A percentile compares a stretch with the other conserved stretches of the same genome.
phyloP scores from a whole-genome alignment of 345 rosid species.

The Salix suchowensis region DNA sequence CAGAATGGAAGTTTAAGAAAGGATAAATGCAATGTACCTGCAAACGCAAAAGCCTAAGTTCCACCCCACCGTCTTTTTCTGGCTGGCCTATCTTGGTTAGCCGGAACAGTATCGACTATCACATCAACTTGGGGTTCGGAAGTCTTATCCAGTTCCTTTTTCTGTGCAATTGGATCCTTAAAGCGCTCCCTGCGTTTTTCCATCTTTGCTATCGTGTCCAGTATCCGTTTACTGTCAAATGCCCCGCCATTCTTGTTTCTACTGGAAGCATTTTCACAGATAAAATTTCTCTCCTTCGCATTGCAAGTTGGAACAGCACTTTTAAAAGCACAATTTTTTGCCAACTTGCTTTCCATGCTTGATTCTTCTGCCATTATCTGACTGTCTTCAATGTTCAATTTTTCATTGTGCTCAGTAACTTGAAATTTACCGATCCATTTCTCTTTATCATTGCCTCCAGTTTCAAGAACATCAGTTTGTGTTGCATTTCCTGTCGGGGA shows the following conservation, averaged over 20 bases:
- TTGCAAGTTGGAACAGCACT: constrained; percentile 1
- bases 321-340: constrained; percentile 17
- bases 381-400: constrained; percentile 51
- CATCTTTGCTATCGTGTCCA: constrained; percentile 55
- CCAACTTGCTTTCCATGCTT: background rate
- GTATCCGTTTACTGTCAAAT: constrained; percentile 35
- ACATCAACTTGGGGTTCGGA: constrained; percentile 18
- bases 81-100: constrained; percentile 39
- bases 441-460: constrained; percentile 3
- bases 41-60: constrained; percentile 14
- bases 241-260: constrained; percentile 5
- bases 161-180: constrained; percentile 29
- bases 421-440: constrained; percentile 21
- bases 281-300: constrained; percentile 6
- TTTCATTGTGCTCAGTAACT: constrained; percentile 9
- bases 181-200: constrained; percentile 65
- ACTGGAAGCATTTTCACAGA: constrained; percentile 11
- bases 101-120: constrained; percentile 20
- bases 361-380: constrained; percentile 44
- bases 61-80: constrained; percentile 60
- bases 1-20: background rate
- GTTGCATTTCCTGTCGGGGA: constrained; percentile 9
- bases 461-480: background rate
- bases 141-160: constrained; percentile 19
- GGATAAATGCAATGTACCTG: background rate